Conservation (phyloP, 257 asterid genomes). For the Fraxinus anomala region DNA sequence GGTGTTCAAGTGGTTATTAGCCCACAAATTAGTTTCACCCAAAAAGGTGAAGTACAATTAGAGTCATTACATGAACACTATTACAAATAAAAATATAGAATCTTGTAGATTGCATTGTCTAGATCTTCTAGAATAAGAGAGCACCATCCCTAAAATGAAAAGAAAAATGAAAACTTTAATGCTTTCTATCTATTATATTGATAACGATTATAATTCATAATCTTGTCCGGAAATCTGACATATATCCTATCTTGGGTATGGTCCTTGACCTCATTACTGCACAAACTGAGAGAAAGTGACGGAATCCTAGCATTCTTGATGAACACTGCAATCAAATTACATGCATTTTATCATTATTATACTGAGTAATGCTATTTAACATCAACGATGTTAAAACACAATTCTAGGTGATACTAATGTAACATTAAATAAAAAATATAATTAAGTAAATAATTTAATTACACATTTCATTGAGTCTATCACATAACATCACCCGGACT, state of each 20-base stretch:
- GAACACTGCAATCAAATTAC: not conserved
- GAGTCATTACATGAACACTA: not conserved
- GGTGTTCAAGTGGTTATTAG: too few relatives aligned
- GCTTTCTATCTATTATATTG: not conserved
- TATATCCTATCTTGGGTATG: not conserved
- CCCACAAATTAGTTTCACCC: not conserved
- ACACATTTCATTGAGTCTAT: too few relatives aligned
- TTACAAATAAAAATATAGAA: too few relatives aligned
- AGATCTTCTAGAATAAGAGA: not conserved
- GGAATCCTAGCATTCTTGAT: not conserved
- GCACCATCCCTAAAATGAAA: not conserved
- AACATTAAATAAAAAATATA: too few relatives aligned
- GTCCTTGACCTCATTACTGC: not conserved
- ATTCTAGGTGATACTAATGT: too few relatives aligned
- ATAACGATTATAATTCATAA: not conserved
- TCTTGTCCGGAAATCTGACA: not conserved
- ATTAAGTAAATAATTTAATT: too few relatives aligned
- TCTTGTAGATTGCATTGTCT: not conserved
- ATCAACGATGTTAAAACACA: too few relatives aligned
- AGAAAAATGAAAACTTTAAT: not conserved
- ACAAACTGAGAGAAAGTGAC: slow-evolving; percentile 1
- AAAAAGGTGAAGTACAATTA: not conserved
- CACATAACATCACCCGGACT: too few relatives aligned
- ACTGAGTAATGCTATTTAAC: too few relatives aligned
- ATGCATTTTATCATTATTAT: not conserved